Percentiles rank a stretch among this genome's conserved stretches.
These are phyloP conservation scores for Kluyveromyces sp. DNA, from an alignment of 1,139 yeast genomes.

Conservation along the genomic window DNA sequence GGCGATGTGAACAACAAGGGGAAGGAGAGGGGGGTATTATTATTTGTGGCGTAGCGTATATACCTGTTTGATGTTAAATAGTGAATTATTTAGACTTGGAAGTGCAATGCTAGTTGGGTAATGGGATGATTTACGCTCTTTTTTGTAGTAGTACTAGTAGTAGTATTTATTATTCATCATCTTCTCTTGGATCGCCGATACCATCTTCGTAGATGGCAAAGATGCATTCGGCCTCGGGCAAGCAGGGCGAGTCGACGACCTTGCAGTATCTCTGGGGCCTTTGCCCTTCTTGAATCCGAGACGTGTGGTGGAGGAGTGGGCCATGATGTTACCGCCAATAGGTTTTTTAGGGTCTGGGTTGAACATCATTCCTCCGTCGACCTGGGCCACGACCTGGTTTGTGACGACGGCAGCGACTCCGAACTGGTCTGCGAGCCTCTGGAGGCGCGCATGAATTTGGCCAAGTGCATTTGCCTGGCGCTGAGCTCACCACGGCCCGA, in stretches of 20 bases:
- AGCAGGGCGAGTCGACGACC: slow-evolving; percentile 84
- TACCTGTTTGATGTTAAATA: not conserved
- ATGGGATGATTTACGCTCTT: not conserved
- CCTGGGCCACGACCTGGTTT: slow-evolving; percentile 97
- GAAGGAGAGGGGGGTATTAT: not conserved
- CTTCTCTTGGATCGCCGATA: slow-evolving; percentile 87
- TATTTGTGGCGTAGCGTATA: not conserved
- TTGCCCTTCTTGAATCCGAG: slow-evolving; percentile 83
- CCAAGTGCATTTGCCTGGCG: slow-evolving; percentile 92
- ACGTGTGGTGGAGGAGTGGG: slow-evolving; percentile 93
- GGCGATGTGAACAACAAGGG: too few species aligned
- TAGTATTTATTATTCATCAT: slow-evolving; percentile 36
- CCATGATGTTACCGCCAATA: slow-evolving; percentile 96
- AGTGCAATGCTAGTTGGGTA: not conserved
- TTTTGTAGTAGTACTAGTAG: not conserved
- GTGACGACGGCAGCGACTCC: slow-evolving; percentile 98
- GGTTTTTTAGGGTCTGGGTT: slow-evolving; percentile 99
- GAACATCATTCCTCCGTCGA: slow-evolving; percentile 82
- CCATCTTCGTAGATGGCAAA: slow-evolving; percentile 97
- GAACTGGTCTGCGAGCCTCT: slow-evolving; percentile 91
- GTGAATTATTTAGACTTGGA: too few species aligned
- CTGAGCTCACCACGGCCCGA: slow-evolving; percentile 94
- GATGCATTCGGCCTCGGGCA: slow-evolving; percentile 91
- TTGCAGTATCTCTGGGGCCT: slow-evolving; percentile 88
- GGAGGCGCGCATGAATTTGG: slow-evolving; percentile 88